phyloP scores from a whole-genome alignment of 2,329 filamentous ascomycete genomes.

The Fusarium clavum region DNA sequence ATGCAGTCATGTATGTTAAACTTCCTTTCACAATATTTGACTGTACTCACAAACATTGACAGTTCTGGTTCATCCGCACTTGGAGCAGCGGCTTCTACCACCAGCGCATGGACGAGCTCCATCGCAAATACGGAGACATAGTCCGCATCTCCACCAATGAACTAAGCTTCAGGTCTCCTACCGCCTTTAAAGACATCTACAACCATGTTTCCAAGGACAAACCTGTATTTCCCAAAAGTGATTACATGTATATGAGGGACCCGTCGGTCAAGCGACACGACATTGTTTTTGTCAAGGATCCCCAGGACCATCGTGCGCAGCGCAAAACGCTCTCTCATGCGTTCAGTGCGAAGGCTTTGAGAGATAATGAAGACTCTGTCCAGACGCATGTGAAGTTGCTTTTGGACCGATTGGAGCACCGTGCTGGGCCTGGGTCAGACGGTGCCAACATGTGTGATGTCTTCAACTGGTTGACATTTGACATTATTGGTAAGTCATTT shows the following conservation, averaged over 20 bases:
- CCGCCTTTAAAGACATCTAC: constrained; percentile 38
- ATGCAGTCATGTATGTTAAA: constrained; percentile 23
- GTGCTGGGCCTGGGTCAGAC: neutral
- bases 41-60: accelerated
- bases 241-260: constrained; percentile 11
- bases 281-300: constrained; percentile 14
- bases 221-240: constrained; percentile 15
- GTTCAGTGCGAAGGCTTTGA: constrained; percentile 21
- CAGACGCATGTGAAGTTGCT: constrained; percentile 1
- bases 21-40: neutral
- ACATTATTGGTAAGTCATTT: constrained; percentile 20
- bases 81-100: constrained; percentile 4
- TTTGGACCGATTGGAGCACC: neutral
- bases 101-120: neutral
- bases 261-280: neutral
- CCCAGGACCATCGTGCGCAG: constrained; percentile 17
- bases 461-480: constrained; percentile 30
- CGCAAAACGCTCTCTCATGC: constrained; percentile 22
- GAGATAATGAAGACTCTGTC: constrained; percentile 16
- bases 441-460: constrained; percentile 13
- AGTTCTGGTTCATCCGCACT: constrained; percentile 9
- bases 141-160: constrained; percentile 36
- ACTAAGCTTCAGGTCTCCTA: constrained; percentile 20
- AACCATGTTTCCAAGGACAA: constrained; percentile 20
- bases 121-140: constrained; percentile 35